phyloP scores from a whole-genome alignment of 306 rosid species.

The Geum urbanum region DNA sequence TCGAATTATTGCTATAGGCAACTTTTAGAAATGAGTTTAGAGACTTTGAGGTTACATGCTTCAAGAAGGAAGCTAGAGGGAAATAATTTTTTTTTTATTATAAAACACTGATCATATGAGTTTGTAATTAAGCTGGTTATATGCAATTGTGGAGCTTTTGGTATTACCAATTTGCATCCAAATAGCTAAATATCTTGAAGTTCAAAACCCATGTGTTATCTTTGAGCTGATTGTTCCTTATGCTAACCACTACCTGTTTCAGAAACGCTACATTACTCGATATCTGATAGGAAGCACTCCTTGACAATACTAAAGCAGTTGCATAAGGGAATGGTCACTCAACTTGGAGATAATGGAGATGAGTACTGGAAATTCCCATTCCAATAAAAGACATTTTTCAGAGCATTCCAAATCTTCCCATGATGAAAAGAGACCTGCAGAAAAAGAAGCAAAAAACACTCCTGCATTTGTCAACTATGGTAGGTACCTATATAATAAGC shows the following conservation, averaged over 20 bases:
- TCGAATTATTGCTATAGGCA: neutral
- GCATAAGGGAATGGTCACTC: conserved; percentile 36
- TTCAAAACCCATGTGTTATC: neutral
- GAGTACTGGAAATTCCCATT: conserved; percentile 46
- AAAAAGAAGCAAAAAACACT: conserved; percentile 43
- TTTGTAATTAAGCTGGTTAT: neutral
- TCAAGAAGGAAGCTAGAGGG: neutral
- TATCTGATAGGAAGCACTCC: conserved; percentile 6
- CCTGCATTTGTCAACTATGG: conserved; percentile 71
- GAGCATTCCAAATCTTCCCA: conserved; percentile 47
- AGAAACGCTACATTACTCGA: neutral
- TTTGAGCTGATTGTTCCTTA: neutral
- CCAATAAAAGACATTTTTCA: conserved; percentile 44
- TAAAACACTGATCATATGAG: neutral
- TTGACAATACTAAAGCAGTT: conserved; percentile 9
- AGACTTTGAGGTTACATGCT: neutral
- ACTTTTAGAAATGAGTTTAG: neutral
- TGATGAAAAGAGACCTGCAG: conserved; percentile 44
- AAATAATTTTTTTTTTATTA: neutral
- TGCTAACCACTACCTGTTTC: neutral
- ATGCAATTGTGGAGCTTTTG: neutral
- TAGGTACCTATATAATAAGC: conserved; percentile 30
- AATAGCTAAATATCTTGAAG: neutral
- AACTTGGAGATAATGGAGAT: conserved; percentile 54
- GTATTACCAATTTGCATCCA: neutral